A percentile compares a stretch with the other conserved stretches of the same genome.
Conservation (phyloP, 495 filamentous ascomycete species). For the Thermochaetoides thermophila region DNA sequence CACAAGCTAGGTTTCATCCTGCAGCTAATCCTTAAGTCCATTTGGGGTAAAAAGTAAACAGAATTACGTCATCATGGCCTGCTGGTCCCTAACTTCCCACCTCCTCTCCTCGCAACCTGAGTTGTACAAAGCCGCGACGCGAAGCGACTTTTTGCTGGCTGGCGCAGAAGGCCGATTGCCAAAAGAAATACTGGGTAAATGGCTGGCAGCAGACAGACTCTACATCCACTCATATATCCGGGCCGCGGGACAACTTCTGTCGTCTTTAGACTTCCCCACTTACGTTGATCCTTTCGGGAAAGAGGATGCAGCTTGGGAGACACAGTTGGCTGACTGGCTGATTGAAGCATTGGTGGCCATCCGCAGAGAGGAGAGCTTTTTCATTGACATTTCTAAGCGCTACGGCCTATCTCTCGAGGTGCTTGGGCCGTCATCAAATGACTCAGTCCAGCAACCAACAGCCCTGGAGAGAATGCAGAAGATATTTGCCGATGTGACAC, state of each 20-base stretch:
- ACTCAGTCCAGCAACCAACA: too few species aligned
- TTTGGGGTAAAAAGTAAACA: too few species aligned
- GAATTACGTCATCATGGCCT: constrained; percentile 5
- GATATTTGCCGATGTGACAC: too few species aligned
- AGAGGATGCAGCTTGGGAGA: constrained; percentile 21
- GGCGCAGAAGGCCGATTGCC: constrained; percentile 49
- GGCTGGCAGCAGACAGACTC: constrained; percentile 63
- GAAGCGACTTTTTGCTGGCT: constrained; percentile 50
- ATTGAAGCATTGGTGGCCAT: constrained; percentile 50
- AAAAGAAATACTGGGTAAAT: constrained; percentile 41
- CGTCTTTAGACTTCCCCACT: constrained; percentile 43
- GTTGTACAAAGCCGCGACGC: constrained; percentile 42
- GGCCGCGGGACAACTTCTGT: constrained; percentile 51
- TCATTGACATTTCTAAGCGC: constrained; percentile 46
- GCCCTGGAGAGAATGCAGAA: too few species aligned
- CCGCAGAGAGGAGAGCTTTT: constrained; percentile 50
- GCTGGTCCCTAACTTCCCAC: constrained; percentile 34
- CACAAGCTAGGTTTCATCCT: too few species aligned
- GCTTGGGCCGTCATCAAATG: too few species aligned
- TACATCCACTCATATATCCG: constrained; percentile 57
- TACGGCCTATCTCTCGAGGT: too few species aligned
- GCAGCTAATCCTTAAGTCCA: too few species aligned
- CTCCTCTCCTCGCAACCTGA: constrained; percentile 27
- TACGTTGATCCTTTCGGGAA: constrained; percentile 8
- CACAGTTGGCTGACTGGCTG: constrained; percentile 42